Evolutionary conservation across 805 yeast genomes (phyloP).

Genomic region (Saturnispora mendoncae): DNA sequence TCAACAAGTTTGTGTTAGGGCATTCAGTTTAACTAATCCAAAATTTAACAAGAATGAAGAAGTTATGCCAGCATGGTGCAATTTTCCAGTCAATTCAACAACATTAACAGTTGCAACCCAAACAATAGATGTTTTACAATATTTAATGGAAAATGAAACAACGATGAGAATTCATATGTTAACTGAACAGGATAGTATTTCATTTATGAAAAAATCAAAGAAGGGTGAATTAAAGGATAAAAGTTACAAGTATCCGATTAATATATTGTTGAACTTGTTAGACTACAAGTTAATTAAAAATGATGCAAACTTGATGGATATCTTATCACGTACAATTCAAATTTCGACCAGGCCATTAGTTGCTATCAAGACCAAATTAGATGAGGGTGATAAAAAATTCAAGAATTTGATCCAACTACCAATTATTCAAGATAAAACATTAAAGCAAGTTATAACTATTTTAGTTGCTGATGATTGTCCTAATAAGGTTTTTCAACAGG

Average conservation of each 20-base stretch:
- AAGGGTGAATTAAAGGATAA: slow-evolving; percentile 33
- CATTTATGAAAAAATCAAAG: slow-evolving; percentile 32
- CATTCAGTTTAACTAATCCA: slow-evolving; percentile 20
- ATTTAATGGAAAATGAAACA: slow-evolving; percentile 55
- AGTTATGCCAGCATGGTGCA: slow-evolving; percentile 10
- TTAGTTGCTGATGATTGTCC: slow-evolving; percentile 78
- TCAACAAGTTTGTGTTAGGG: slow-evolving; percentile 43
- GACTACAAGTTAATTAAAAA: slow-evolving; percentile 57
- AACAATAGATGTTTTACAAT: slow-evolving; percentile 64
- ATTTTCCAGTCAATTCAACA: slow-evolving; percentile 52
- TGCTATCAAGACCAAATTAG: slow-evolving; percentile 36
- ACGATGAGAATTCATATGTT: slow-evolving; percentile 68
- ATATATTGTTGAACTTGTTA: slow-evolving; percentile 52
- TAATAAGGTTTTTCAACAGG: slow-evolving; percentile 75
- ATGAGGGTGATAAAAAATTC: slow-evolving; percentile 21
- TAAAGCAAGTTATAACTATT: slow-evolving; percentile 55
- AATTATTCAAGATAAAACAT: slow-evolving; percentile 49
- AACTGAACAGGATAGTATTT: slow-evolving; percentile 60
- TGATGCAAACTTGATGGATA: slow-evolving; percentile 69
- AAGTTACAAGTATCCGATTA: slow-evolving; percentile 60
- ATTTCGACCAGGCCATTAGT: slow-evolving; percentile 67
- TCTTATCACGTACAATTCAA: slow-evolving; percentile 65
- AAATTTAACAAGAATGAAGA: background rate
- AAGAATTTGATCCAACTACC: slow-evolving; percentile 40
- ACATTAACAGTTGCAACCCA: slow-evolving; percentile 70